A percentile compares a stretch with the other conserved stretches of the same genome.
Evolutionary conservation across 306 rosid species (phyloP).

Genomic region (Medicago truncatula): MtrunA17r5.0-ANR NC_053048.1:35568001-35568500

Average conservation of each 20-base stretch:
- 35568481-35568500: background rate
- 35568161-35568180: background rate
- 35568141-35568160: no score
- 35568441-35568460: background rate
- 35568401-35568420: background rate
- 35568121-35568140: background rate
- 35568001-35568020: constrained; percentile 31
- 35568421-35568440: background rate
- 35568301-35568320: background rate
- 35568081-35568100: background rate
- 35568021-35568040: background rate
- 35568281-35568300: background rate
- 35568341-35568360: background rate
- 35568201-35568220: background rate
- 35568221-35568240: background rate
- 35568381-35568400: background rate
- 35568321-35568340: background rate
- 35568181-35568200: background rate
- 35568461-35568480: background rate
- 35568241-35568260: background rate
- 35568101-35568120: background rate
- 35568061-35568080: background rate
- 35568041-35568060: background rate
- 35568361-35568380: background rate
- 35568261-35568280: background rate